These are phyloP conservation scores for Xylaria hypoxylon DNA, from an alignment of 2,329 filamentous ascomycete genomes.

Conservation along the genomic window DNA sequence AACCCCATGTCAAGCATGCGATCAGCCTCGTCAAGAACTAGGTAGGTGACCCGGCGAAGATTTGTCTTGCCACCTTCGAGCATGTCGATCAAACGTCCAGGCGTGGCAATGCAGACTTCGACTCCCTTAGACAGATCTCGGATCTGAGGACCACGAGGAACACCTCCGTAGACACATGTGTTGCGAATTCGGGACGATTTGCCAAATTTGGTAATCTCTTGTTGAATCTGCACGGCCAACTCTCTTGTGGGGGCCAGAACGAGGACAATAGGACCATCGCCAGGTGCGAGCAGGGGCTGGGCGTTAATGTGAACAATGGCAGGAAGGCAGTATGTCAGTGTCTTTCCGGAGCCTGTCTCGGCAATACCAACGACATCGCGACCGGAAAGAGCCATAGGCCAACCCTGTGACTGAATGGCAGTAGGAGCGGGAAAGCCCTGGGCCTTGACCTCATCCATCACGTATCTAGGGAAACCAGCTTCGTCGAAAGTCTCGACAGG, in stretches of 20 bases:
- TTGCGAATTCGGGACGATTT: slow-evolving; percentile 98
- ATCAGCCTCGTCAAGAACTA: slow-evolving; percentile 98
- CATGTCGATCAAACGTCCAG: slow-evolving; percentile 98
- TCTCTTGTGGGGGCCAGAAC: slow-evolving; percentile 97
- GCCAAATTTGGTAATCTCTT: slow-evolving; percentile 98
- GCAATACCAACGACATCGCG: slow-evolving; percentile 99
- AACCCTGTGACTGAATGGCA: slow-evolving; percentile 96
- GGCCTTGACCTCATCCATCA: slow-evolving; percentile 98
- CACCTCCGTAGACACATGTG: slow-evolving; percentile 98
- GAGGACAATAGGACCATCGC: slow-evolving; percentile 95
- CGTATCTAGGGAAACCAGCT: slow-evolving; percentile 95
- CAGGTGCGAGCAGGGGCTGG: slow-evolving; percentile 92
- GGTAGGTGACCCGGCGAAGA: slow-evolving; percentile 95
- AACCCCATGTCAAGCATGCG: slow-evolving; percentile 99
- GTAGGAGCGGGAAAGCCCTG: slow-evolving; percentile 95
- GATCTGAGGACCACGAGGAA: slow-evolving; percentile 97
- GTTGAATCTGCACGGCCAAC: slow-evolving; percentile 97
- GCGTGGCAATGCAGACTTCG: slow-evolving; percentile 98
- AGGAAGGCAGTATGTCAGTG: slow-evolving; percentile 95
- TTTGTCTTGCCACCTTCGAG: slow-evolving; percentile 98
- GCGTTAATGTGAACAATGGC: slow-evolving; percentile 99
- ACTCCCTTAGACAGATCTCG: slow-evolving; percentile 94
- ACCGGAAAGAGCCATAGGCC: slow-evolving; percentile 98
- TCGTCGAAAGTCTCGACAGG: slow-evolving; percentile 98
- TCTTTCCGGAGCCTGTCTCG: slow-evolving; percentile 99